These are phyloP conservation scores for Eucalyptus viminalis DNA, from an alignment of 345 rosid genomes.

Conservation along the genomic window DNA sequence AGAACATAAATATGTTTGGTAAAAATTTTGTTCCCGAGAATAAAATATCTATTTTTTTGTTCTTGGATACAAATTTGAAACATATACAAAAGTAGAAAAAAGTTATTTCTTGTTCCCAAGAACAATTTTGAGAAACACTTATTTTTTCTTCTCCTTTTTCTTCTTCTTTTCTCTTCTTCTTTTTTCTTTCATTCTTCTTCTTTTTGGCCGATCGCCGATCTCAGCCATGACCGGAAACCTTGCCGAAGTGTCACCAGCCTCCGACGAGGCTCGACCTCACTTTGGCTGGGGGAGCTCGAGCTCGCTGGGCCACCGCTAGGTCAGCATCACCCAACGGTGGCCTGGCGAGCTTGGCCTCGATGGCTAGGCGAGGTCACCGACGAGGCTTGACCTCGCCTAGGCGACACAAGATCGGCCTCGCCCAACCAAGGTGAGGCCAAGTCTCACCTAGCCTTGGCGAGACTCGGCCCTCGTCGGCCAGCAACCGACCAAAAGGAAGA, in stretches of 20 bases:
- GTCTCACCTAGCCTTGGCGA: fast-evolving
- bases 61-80: no score
- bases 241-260: fast-evolving
- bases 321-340: fast-evolving
- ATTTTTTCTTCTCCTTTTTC: fast-evolving
- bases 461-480: no score
- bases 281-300: no score
- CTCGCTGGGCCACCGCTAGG: no score
- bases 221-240: fast-evolving
- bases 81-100: no score
- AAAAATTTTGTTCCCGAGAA: fast-evolving
- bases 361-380: fast-evolving
- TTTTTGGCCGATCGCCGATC: fast-evolving
- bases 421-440: no score
- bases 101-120: fast-evolving
- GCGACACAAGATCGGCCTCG: fast-evolving
- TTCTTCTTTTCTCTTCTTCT: no score
- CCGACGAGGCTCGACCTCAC: fast-evolving
- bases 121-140: no score
- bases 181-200: no score
- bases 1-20: fast-evolving
- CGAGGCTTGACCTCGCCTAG: fast-evolving
- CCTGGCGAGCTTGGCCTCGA: fast-evolving
- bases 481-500: no score
- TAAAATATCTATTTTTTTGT: fast-evolving